Evolutionary conservation across 2,329 filamentous ascomycete genomes (phyloP).

Genomic region (Cercospora beticola): DNA sequence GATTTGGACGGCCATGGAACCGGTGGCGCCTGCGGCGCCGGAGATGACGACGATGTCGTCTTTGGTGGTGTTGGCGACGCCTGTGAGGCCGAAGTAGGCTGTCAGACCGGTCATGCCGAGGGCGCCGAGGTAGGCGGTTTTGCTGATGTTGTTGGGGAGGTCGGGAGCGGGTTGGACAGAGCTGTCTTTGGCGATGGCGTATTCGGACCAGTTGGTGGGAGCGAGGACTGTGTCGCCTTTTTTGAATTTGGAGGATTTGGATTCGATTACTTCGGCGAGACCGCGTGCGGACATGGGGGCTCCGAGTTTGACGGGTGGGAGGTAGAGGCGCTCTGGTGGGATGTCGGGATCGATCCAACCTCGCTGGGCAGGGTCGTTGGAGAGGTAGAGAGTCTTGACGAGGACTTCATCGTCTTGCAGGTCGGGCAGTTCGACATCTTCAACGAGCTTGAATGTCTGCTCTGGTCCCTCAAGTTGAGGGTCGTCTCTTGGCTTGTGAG

Average conservation of each 20-base stretch:
- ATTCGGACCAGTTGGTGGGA: slow-evolving; percentile 44
- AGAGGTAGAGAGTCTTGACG: slow-evolving; percentile 49
- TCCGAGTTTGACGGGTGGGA: slow-evolving; percentile 46
- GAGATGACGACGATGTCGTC: slow-evolving; percentile 50
- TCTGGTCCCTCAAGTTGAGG: slow-evolving; percentile 42
- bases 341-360: slow-evolving; percentile 47
- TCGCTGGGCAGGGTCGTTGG: slow-evolving; percentile 56
- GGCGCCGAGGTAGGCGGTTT: slow-evolving; percentile 49
- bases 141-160: slow-evolving; percentile 38
- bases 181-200: slow-evolving; percentile 38
- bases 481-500: slow-evolving; percentile 41
- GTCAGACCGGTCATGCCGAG: slow-evolving; percentile 48
- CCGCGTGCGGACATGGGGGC: slow-evolving; percentile 41
- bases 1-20: slow-evolving; percentile 54
- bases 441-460: slow-evolving; percentile 44
- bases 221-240: slow-evolving; percentile 42
- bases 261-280: slow-evolving; percentile 43
- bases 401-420: slow-evolving; percentile 45
- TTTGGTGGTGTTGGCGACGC: slow-evolving; percentile 41
- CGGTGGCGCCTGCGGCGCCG: slow-evolving; percentile 52
- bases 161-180: slow-evolving; percentile 28
- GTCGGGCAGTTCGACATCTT: slow-evolving; percentile 29
- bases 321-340: slow-evolving; percentile 46
- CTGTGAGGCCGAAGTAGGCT: slow-evolving; percentile 50
- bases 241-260: slow-evolving; percentile 34